Evolutionary conservation across 441 rosid species (phyloP).

Genomic region (Omphalea diandra): DNA sequence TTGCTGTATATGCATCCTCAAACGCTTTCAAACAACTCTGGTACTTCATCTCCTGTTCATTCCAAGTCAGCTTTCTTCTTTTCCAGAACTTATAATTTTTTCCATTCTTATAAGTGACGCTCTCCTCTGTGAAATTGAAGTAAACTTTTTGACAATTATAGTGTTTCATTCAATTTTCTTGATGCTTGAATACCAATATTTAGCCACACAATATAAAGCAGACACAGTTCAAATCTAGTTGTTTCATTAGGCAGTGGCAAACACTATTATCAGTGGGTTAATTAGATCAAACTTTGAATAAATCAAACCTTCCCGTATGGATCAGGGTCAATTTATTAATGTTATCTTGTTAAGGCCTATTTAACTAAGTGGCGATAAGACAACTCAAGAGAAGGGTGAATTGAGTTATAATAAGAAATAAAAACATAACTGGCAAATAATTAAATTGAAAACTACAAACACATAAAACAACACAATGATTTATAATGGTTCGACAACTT

Average conservation of each 20-base stretch:
- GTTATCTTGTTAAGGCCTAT: not conserved
- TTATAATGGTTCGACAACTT: no score
- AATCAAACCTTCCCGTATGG: not conserved
- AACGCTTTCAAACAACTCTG: not conserved
- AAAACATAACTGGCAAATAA: no score
- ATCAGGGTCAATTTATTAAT: not conserved
- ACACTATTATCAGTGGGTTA: not conserved
- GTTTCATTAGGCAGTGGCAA: not conserved
- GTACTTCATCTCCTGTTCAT: not conserved
- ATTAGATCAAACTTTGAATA: not conserved
- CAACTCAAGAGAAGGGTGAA: no score
- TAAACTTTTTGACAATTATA: not conserved
- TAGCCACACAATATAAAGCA: no score
- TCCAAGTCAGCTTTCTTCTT: not conserved
- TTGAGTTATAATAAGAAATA: no score
- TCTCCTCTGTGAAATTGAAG: not conserved
- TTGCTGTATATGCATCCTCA: not conserved
- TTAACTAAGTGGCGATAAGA: no score
- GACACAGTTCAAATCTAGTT: not conserved
- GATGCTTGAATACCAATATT: not conserved
- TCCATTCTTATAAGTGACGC: not conserved
- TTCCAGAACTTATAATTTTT: not conserved
- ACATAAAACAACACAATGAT: no score
- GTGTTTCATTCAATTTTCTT: not conserved
- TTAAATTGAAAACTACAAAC: no score